phyloP scores from a whole-genome alignment of 306 rosid species.

The Spatholobus suberectus region DNA sequence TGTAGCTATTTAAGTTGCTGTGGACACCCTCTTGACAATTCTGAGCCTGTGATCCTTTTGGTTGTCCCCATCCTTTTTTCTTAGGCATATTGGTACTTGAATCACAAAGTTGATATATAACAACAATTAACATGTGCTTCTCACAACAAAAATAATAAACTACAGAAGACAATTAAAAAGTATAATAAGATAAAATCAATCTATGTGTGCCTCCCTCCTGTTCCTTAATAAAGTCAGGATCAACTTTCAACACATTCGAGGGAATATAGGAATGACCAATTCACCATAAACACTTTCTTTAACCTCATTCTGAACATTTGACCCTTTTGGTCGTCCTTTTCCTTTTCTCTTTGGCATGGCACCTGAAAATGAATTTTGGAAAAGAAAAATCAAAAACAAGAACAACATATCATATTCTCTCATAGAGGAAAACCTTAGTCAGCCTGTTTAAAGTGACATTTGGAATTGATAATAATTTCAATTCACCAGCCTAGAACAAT shows the following conservation, averaged over 20 bases:
- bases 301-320: conserved; percentile 6
- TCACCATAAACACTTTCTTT: conserved; percentile 15
- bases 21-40: not conserved
- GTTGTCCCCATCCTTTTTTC: conserved; percentile 33
- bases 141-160: not conserved
- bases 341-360: conserved; percentile 46
- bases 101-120: not conserved
- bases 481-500: not conserved
- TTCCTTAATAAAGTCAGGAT: conserved; percentile 17
- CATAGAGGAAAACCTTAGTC: not conserved
- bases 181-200: not conserved
- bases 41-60: conserved; percentile 12
- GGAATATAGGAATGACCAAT: not conserved
- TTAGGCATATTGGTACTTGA: conserved; percentile 28
- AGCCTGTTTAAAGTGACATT: not conserved
- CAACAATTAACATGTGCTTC: not conserved
- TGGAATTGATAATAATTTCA: conserved; percentile 16
- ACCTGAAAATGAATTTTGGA: not conserved
- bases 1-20: not conserved
- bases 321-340: conserved; percentile 38
- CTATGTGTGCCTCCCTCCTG: conserved; percentile 39
- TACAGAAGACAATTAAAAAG: not conserved
- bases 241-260: conserved; percentile 15
- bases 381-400: not conserved
- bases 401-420: not conserved